phyloP scores from a whole-genome alignment of 371 early-diverging fungal genomes.

The Haplosporangium sp. region DNA sequence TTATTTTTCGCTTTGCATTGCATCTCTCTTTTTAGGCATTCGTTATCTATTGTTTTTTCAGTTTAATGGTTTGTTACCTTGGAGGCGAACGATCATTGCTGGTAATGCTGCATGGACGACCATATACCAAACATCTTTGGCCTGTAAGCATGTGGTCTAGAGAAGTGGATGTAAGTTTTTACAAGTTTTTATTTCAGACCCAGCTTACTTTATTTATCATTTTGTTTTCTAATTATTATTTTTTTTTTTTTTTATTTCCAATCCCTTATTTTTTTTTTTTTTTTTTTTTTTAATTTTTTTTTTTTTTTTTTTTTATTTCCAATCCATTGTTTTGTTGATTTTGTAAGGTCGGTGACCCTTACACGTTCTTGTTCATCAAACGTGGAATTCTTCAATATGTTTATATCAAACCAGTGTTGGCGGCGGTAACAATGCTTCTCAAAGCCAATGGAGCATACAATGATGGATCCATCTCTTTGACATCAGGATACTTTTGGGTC shows the following conservation, averaged over 20 bases:
- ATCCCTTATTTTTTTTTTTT: neutral
- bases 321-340: neutral
- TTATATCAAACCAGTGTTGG: slow-evolving; percentile 87
- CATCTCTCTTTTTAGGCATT: slow-evolving; percentile 72
- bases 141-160: slow-evolving; percentile 83
- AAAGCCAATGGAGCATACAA: slow-evolving; percentile 81
- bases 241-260: neutral
- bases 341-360: slow-evolving; percentile 84
- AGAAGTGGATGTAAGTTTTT: slow-evolving; percentile 75
- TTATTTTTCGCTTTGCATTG: neutral
- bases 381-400: slow-evolving; percentile 96
- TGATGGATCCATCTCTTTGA: slow-evolving; percentile 83
- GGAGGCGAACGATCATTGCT: slow-evolving; percentile 94
- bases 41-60: slow-evolving; percentile 96
- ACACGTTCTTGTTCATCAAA: slow-evolving; percentile 89
- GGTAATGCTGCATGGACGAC: slow-evolving; percentile 80
- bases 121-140: slow-evolving; percentile 86
- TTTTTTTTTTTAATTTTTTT: neutral
- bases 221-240: neutral
- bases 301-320: neutral
- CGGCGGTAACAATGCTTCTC: slow-evolving; percentile 84
- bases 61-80: slow-evolving; percentile 87
- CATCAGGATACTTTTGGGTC: slow-evolving; percentile 85
- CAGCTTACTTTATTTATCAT: neutral
- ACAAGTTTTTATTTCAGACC: too few species aligned